phyloP scores from a whole-genome alignment of 768 basidiomycete genomes.

The Daedaleopsis sinensis region DNA sequence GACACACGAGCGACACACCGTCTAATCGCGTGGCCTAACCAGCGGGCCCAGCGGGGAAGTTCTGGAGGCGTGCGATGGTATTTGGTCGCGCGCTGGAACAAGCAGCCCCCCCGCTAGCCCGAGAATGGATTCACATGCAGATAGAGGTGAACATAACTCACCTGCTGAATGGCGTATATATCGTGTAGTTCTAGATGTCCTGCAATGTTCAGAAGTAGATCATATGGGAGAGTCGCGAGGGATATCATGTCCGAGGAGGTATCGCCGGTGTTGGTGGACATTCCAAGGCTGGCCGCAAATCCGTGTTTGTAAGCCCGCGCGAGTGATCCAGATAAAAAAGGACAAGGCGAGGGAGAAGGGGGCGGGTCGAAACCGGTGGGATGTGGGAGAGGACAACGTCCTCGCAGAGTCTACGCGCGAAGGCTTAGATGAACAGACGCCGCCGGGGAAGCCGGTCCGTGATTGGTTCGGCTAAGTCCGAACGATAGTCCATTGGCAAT shows the following conservation, averaged over 20 bases:
- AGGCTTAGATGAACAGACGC: not conserved
- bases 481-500: not conserved
- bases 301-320: not conserved
- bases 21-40: too few relatives aligned
- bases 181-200: slow-evolving; percentile 62
- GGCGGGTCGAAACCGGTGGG: slow-evolving; percentile 1
- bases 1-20: too few relatives aligned
- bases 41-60: too few relatives aligned
- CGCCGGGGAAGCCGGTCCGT: not conserved
- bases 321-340: not conserved
- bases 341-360: slow-evolving; percentile 4
- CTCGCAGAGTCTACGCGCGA: not conserved
- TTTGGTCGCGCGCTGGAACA: not conserved
- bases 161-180: slow-evolving; percentile 61
- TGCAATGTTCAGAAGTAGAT: slow-evolving; percentile 70
- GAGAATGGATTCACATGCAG: too few relatives aligned
- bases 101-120: not conserved
- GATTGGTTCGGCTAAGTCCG: not conserved
- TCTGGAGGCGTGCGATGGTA: not conserved
- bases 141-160: slow-evolving; percentile 38
- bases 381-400: slow-evolving; percentile 12
- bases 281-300: slow-evolving; percentile 6
- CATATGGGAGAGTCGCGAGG: slow-evolving; percentile 60
- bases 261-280: slow-evolving; percentile 17
- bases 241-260: slow-evolving; percentile 32